phyloP scores from a whole-genome alignment of 768 basidiomycete species.

The Cystoderma amianthinum region DNA sequence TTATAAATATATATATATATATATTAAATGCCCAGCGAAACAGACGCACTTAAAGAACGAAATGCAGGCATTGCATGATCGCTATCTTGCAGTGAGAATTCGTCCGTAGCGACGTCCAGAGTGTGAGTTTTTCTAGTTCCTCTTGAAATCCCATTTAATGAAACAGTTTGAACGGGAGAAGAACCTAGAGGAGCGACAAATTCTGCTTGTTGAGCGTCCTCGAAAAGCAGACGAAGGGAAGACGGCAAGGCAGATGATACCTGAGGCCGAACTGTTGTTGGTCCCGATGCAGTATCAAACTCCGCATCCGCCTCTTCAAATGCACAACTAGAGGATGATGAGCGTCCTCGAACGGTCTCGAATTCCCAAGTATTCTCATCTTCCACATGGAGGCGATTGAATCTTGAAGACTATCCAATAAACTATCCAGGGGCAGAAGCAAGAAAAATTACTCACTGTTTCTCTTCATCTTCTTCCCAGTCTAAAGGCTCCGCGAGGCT shows the following conservation, averaged over 20 bases:
- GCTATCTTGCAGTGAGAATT: no score
- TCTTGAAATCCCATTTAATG: no score
- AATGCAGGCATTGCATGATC: constrained; percentile 10
- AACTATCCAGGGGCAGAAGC: no score
- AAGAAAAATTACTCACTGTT: constrained; percentile 31
- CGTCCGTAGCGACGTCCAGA: no score
- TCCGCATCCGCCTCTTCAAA: constrained; percentile 13
- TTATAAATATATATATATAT: no score
- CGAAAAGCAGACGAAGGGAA: constrained; percentile 76
- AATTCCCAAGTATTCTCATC: constrained; percentile 64
- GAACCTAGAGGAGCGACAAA: constrained; percentile 31
- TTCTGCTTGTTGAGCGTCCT: constrained; percentile 33
- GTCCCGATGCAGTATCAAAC: constrained; percentile 12
- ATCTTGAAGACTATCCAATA: constrained; percentile 6
- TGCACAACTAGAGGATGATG: constrained; percentile 11
- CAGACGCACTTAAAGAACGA: no score
- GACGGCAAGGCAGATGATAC: constrained; percentile 55
- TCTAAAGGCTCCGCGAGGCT: constrained; percentile 67
- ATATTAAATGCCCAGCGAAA: no score
- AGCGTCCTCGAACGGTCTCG: constrained; percentile 53
- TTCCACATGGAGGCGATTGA: constrained; percentile 14
- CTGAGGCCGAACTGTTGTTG: constrained; percentile 44
- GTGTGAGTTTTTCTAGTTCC: no score
- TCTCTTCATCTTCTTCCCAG: constrained; percentile 67
- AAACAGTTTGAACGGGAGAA: constrained; percentile 24